Base-by-base conservation (phyloP, 2,329 filamentous ascomycete species). In the Venturia nashicola region DNA sequence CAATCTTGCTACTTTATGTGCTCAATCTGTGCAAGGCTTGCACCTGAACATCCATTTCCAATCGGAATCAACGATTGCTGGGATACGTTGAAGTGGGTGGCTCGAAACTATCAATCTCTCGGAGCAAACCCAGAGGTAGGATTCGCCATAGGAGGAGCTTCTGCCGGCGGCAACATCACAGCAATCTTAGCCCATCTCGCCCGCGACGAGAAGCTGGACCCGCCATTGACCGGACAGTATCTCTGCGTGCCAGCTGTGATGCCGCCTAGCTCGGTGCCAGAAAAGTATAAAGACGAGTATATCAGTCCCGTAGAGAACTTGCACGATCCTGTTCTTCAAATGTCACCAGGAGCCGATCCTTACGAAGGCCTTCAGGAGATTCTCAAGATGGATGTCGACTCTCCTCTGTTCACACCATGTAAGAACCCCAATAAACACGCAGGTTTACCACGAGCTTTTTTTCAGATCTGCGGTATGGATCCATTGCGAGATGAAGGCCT, bases 151-250 rank as follows among this genome's bases (percentile, higher is more conserved):
- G 78, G 80, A 7, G 81, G 81, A n/a, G 78, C 76, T 3, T 80
- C 78, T 2, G 80, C 80, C 0, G 80, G 80, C 4, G 81, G 77
- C n/a, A 82, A 82, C 67, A 76, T 82, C 64, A 74, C 78, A 0
- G 76, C 77, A 0, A 77, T 77, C 32, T 18, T 61, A 18, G 46
- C 42, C 23, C 63, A 61, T 54, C 59, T 64, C 6, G 40, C 63
- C 14, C 55, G 63, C 16, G 63, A 64, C 23, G 43, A 64, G 23
- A 46, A 61, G 43, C 59, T 64, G 11, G n/a, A 48, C 3, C 40
- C 63, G 12, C 63, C 55, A 34, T 39, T 61, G 20, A 64, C 63
- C 16, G 63, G 63, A 16, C 63, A 64, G 43, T 64, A 42, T 48
- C 40, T 61, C 34, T 51, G 40, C 59, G 46, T 62, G n/a, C 61